These are phyloP conservation scores for Ophiostoma sp. DNA, from an alignment of 2,329 filamentous ascomycete species.

Conservation along the genomic window DNA sequence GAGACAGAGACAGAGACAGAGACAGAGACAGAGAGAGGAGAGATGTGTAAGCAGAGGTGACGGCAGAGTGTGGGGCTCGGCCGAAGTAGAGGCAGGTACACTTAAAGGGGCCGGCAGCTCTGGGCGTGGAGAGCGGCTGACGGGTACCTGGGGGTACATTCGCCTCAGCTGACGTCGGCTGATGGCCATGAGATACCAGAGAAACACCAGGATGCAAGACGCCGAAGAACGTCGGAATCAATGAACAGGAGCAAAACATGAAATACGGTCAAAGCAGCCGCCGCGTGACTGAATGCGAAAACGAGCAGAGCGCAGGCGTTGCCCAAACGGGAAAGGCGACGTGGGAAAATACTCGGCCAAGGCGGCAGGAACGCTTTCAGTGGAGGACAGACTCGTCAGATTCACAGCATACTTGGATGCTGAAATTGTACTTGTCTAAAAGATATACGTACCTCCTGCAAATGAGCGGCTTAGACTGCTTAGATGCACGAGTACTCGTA, in stretches of 20 bases:
- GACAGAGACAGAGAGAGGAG: too few species aligned
- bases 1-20: too few species aligned
- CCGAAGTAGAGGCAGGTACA: neutral
- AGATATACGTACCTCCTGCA: too few species aligned
- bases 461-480: too few species aligned
- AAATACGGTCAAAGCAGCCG: neutral
- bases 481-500: neutral
- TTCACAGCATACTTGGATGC: neutral
- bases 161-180: neutral
- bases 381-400: neutral
- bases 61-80: neutral
- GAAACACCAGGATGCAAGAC: neutral
- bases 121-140: neutral
- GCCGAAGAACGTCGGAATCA: neutral
- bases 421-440: neutral
- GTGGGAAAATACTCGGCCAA: neutral
- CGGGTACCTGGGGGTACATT: neutral
- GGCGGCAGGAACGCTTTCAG: neutral
- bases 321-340: neutral
- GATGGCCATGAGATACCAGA: neutral
- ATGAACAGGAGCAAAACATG: too few species aligned
- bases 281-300: neutral
- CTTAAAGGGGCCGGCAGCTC: neutral
- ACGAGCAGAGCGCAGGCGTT: neutral
- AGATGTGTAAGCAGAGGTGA: neutral